Evolutionary conservation across 2,329 filamentous ascomycete genomes (phyloP), one percentile per base, ranked within the genome.

Genomic region (Botrytis fragariae): DNA sequence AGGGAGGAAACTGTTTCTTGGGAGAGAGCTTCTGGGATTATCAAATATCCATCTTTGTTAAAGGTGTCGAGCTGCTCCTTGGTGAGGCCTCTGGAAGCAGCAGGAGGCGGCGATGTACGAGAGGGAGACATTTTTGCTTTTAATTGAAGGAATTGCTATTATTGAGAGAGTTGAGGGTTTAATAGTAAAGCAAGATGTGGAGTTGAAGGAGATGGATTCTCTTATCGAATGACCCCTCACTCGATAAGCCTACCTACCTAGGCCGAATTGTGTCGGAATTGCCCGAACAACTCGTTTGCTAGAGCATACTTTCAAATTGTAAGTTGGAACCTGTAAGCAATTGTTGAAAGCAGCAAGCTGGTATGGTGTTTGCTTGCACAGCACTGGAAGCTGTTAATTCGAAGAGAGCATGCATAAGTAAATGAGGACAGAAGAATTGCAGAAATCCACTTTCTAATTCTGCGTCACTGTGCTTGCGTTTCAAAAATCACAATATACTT

Each of bases 1-100:
- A 98, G 89, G 37, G 87, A 84, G 22, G 87, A 81, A 67, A 95
- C 89, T 29, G 92, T 93, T 1, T 86, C 81, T 0, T 87, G 86
- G 16, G 87, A 86, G 59, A 98, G 89, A 72, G 93, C 95, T 79
- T 92, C 83, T 1, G 93, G 93, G 78, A 99, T 88, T 79, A 98
- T 88, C 74, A 98, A 91, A 84, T 97, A 98, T 83, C 96, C 96
- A 84, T 98, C 93, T 69, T 88, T 85, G 78, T 92, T 82, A 86
- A 97, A 98, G 79, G 87, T 85, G 67, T 87, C 81, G 64, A 96
- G 84, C 81, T 98, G 94, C 45, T 88, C 86, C 61, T 89, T 82
- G 25, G 91, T 92, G 73, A 98, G 92, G 16, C 76, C 79, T 76
- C 76, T 71, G 32, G 76, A 32, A 16, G 18, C 48, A 20, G 25